phyloP scores from a whole-genome alignment of 805 yeast genomes.

The Candida tibetensis region DNA sequence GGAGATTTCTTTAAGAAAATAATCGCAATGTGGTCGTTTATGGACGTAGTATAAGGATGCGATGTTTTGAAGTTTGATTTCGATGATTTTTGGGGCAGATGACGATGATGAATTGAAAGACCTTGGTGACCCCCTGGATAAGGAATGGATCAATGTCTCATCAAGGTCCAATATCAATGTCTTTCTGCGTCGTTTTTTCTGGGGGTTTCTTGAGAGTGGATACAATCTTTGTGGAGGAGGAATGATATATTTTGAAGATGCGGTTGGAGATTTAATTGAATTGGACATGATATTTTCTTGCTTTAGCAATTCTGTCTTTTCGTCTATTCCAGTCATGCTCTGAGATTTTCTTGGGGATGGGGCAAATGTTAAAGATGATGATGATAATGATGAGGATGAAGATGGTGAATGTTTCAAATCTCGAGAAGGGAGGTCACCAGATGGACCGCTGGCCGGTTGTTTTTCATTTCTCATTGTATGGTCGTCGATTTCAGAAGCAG shows the following conservation, averaged over 20 bases:
- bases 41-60: slow-evolving; percentile 86
- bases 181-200: slow-evolving; percentile 44
- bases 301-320: slow-evolving; percentile 37
- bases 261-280: slow-evolving; percentile 40
- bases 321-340: slow-evolving; percentile 15
- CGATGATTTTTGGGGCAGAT: slow-evolving; percentile 65
- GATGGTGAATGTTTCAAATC: background rate
- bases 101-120: slow-evolving; percentile 32
- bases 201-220: slow-evolving; percentile 42
- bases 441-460: too few species aligned
- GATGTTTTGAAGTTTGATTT: slow-evolving; percentile 64
- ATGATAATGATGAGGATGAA: background rate
- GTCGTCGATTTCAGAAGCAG: too few species aligned
- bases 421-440: background rate
- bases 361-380: slow-evolving; percentile 2
- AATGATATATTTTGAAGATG: slow-evolving; percentile 40
- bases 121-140: slow-evolving; percentile 62
- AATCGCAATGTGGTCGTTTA: slow-evolving; percentile 89
- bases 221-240: slow-evolving; percentile 46
- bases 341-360: background rate
- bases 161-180: slow-evolving; percentile 86
- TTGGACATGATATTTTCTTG: slow-evolving; percentile 42
- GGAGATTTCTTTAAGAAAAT: slow-evolving; percentile 71
- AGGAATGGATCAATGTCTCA: slow-evolving; percentile 91
- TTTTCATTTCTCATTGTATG: too few species aligned